phyloP scores from a whole-genome alignment of 2,329 filamentous ascomycete genomes.

The Sporothrix pallida region DNA sequence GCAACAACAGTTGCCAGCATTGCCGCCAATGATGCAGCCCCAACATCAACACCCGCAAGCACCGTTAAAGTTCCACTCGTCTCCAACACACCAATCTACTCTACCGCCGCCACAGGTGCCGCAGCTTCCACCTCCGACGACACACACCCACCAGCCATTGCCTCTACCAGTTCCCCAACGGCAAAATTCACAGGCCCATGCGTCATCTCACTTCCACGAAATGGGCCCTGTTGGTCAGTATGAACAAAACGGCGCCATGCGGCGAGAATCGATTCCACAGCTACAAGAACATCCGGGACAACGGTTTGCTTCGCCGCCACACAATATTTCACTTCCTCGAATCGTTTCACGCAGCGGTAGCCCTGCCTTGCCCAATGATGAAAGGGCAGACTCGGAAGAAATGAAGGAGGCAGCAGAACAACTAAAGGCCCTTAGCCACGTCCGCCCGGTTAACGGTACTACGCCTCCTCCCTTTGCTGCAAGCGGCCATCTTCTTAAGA shows the following conservation, averaged over 20 bases:
- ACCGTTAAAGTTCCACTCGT: slow-evolving; percentile 19
- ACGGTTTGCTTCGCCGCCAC: slow-evolving; percentile 8
- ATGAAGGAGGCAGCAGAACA: slow-evolving; percentile 73
- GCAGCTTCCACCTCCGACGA: slow-evolving; percentile 31
- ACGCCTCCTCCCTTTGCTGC: slow-evolving; percentile 42
- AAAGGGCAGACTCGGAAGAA: slow-evolving; percentile 68
- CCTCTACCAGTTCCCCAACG: slow-evolving; percentile 22
- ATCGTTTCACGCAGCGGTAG: slow-evolving; percentile 32
- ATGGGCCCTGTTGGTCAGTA: slow-evolving; percentile 12
- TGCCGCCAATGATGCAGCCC: slow-evolving; percentile 20
- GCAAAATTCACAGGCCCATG: slow-evolving; percentile 20
- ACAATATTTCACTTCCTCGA: slow-evolving; percentile 27
- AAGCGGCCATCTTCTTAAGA: slow-evolving; percentile 37
- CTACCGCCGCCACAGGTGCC: slow-evolving; percentile 33
- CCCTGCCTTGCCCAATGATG: slow-evolving; percentile 50
- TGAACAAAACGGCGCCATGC: slow-evolving; percentile 16
- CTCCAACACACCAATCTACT: slow-evolving; percentile 21
- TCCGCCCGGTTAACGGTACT: slow-evolving; percentile 57
- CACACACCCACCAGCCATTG: slow-evolving; percentile 27
- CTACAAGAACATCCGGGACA: slow-evolving; percentile 32
- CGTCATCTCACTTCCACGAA: slow-evolving; percentile 30
- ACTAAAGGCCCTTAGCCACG: slow-evolving; percentile 68
- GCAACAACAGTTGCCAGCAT: slow-evolving; percentile 14
- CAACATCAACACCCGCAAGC: slow-evolving; percentile 28
- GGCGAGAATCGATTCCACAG: slow-evolving; percentile 31